These are phyloP conservation scores for Bacidia rubella DNA, from an alignment of 495 filamentous ascomycete species.

Conservation along the genomic window DNA sequence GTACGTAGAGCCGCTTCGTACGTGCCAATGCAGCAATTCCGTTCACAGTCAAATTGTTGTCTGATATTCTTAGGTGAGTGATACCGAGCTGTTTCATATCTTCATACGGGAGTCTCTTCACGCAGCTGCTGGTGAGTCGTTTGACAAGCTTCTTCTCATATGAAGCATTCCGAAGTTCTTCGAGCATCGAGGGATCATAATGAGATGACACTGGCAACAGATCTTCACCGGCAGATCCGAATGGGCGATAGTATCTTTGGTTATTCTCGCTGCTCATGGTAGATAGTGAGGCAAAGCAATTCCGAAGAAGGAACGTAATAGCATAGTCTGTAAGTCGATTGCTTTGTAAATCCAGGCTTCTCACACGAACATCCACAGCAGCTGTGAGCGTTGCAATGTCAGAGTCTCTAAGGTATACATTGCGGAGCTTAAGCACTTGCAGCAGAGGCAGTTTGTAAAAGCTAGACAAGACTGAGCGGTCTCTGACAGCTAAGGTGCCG, in stretches of 20 bases:
- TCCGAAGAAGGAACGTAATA: conserved; percentile 36
- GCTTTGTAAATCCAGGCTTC: conserved; percentile 45
- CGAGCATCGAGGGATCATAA: conserved; percentile 15
- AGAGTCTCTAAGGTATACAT: conserved; percentile 40
- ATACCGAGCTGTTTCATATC: conserved; percentile 39
- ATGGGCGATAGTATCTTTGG: conserved; percentile 2
- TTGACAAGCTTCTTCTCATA: conserved; percentile 38
- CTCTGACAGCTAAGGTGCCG: conserved; percentile 41
- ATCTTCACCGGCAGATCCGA: conserved; percentile 12
- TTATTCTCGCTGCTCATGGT: neutral
- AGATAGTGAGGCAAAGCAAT: conserved; percentile 29
- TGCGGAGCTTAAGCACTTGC: conserved; percentile 45
- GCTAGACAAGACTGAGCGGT: conserved; percentile 33
- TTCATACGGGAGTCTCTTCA: conserved; percentile 39
- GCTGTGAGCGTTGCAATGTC: conserved; percentile 41
- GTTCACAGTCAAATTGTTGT: conserved; percentile 45
- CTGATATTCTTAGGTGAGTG: conserved; percentile 45
- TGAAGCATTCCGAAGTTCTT: conserved; percentile 23
- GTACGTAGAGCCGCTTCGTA: conserved; percentile 35
- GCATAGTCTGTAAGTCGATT: conserved; percentile 46
- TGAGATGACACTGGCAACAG: conserved; percentile 21
- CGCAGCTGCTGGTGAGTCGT: conserved; percentile 34
- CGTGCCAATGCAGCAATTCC: conserved; percentile 40
- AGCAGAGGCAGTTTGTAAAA: conserved; percentile 33
- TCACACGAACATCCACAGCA: conserved; percentile 37